phyloP scores from a whole-genome alignment of 2,329 filamentous ascomycete species.

The Ophiostoma fasciatum region DNA sequence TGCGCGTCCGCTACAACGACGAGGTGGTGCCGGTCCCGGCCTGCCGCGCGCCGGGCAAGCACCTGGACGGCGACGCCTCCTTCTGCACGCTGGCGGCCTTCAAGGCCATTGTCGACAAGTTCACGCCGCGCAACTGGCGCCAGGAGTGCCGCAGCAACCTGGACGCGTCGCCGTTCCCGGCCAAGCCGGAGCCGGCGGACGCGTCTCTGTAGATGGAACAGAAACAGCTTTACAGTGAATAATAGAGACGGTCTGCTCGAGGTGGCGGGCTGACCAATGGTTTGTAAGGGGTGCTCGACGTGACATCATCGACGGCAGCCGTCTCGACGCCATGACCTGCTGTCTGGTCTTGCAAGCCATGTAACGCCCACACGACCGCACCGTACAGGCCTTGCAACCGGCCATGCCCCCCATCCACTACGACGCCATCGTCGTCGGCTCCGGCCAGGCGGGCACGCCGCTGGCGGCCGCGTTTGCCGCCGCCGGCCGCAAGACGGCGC shows the following conservation, averaged over 20 bases:
- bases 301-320: too few relatives aligned
- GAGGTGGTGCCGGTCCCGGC: slow-evolving; percentile 66
- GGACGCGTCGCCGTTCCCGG: slow-evolving; percentile 28
- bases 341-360: too few relatives aligned
- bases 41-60: slow-evolving; percentile 61
- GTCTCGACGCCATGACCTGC: too few relatives aligned
- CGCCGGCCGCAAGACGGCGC: slow-evolving; percentile 26
- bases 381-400: too few relatives aligned
- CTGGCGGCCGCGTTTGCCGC: slow-evolving; percentile 31
- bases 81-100: slow-evolving; percentile 90
- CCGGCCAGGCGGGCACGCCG: slow-evolving; percentile 36
- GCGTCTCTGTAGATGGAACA: background rate
- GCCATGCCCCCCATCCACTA: slow-evolving; percentile 19
- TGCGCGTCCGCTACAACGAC: slow-evolving; percentile 86
- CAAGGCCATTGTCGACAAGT: slow-evolving; percentile 83
- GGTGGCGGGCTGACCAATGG: too few relatives aligned
- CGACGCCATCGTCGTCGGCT: slow-evolving; percentile 33
- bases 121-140: slow-evolving; percentile 68
- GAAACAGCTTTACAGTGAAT: too few relatives aligned
- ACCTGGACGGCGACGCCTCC: slow-evolving; percentile 70
- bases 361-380: slow-evolving; percentile 3
- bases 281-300: too few relatives aligned
- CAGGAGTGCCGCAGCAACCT: slow-evolving; percentile 33
- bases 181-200: slow-evolving; percentile 36
- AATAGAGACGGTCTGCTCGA: too few relatives aligned